Evolutionary conservation across 495 filamentous ascomycete species (phyloP).

Genomic region (Ascobolus immersus): DNA sequence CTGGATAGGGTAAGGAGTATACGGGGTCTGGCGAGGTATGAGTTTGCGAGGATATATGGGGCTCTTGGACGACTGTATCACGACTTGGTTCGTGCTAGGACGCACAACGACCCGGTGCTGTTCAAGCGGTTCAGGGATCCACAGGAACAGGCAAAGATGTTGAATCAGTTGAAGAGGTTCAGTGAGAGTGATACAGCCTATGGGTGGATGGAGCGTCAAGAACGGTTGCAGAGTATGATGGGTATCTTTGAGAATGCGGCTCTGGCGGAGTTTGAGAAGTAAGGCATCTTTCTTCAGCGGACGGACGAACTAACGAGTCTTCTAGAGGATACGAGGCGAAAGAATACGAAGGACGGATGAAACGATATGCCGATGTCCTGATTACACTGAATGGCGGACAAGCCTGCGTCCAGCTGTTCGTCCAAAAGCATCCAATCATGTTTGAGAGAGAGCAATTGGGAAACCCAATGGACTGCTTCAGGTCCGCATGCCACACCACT

Average conservation of each 20-base stretch:
- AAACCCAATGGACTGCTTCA: conserved; percentile 59
- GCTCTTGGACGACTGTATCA: conserved; percentile 71
- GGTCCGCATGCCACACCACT: conserved; percentile 21
- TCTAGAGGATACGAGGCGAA: conserved; percentile 48
- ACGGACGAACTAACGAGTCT: conserved; percentile 4
- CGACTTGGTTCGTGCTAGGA: conserved; percentile 44
- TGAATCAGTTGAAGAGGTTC: conserved; percentile 55
- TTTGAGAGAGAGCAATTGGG: conserved; percentile 44
- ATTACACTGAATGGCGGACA: conserved; percentile 56
- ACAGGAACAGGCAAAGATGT: conserved; percentile 63
- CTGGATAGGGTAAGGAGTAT: conserved; percentile 49
- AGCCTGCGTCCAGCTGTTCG: conserved; percentile 56
- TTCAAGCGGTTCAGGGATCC: conserved; percentile 73
- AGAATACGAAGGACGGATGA: conserved; percentile 73
- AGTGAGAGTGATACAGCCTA: conserved; percentile 51
- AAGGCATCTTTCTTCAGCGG: conserved; percentile 2
- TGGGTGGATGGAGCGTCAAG: conserved; percentile 43
- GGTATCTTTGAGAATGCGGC: conserved; percentile 77
- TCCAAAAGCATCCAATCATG: conserved; percentile 66
- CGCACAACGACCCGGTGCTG: conserved; percentile 55
- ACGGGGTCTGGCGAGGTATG: conserved; percentile 60
- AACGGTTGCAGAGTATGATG: conserved; percentile 45
- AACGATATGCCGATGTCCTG: conserved; percentile 65
- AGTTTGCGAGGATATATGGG: conserved; percentile 75
- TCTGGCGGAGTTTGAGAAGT: conserved; percentile 64